Base-by-base conservation (phyloP, 1,139 yeast genomes). In the Pichia inconspicua region DNA sequence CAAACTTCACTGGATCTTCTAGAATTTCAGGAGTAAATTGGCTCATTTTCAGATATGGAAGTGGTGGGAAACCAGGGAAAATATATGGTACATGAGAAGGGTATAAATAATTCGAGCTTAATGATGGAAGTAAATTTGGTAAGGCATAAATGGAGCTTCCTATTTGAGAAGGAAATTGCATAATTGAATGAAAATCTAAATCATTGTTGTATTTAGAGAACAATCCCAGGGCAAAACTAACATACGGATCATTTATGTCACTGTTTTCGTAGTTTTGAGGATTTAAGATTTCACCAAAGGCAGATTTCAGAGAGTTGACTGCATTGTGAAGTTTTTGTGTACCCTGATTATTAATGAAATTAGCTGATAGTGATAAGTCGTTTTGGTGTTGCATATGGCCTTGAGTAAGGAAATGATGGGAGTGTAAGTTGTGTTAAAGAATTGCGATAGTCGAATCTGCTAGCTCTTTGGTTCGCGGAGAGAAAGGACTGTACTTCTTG, bases 181-280 rank as follows among this genome's bases (percentile, higher is more conserved):
- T 41, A 4, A 41, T 25, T 12, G 27, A 41, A 9, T 39, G 43
- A 11, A 50, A 50, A 15, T 50, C 48, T 3, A 38, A 7, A 32
- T 50, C 50, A n/a, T 45, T 50, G 8, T 39, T 47, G 28, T 45
- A 50, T 15, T 45, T 47, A 14, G 46, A 30, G 30, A 14, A 47
- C 25, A 50, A 19, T 8, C 34, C 15, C 8, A 47, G 25, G 2
- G 47, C 48, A 41, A 41, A 46, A n/a, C n/a, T 31, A 17, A 50
- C 45, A 17, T 44, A 44, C 2, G 53, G 47, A 35, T 50, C 53
- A 12, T 48, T 45, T 2, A 39, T 11, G 15, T 37, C 27, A 14
- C 14, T 12, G 19, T 45, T 45, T 0, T 17, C 31, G 15, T 47
- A 49, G n/a, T 44, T 42, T 4, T 35, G 9, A 10, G 25, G 31